A percentile compares a stretch with the other conserved stretches of the same genome.
These are phyloP conservation scores for Sclerotinia spermophila DNA, from an alignment of 2,329 filamentous ascomycete species.

Conservation along the genomic window DNA sequence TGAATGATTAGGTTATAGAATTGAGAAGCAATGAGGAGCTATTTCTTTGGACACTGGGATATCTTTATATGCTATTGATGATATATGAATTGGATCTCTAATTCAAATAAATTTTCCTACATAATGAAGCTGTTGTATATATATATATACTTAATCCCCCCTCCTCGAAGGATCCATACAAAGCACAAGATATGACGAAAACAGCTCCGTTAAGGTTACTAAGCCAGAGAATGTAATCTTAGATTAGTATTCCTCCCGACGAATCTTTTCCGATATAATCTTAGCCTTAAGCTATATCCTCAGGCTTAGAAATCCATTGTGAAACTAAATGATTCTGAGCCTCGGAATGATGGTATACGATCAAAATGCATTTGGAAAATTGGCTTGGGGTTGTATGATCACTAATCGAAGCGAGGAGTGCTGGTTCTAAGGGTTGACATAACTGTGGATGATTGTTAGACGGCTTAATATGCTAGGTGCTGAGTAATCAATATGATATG, in stretches of 20 bases:
- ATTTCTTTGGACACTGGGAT: neutral
- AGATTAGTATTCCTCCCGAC: neutral
- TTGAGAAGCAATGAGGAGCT: neutral
- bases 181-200: neutral
- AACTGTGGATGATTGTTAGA: neutral
- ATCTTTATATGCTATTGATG: neutral
- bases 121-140: neutral
- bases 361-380: neutral
- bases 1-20: neutral
- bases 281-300: no score
- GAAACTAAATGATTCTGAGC: neutral
- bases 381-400: neutral
- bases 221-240: neutral
- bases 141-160: neutral
- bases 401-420: neutral
- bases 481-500: neutral
- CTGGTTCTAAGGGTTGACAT: neutral
- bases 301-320: neutral
- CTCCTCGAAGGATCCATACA: neutral
- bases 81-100: neutral
- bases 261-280: neutral
- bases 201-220: neutral
- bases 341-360: neutral
- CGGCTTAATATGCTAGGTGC: neutral
- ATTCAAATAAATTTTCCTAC: neutral